Conservation (phyloP, 768 basidiomycete genomes). For the Tylopilus intermedius region DNA sequence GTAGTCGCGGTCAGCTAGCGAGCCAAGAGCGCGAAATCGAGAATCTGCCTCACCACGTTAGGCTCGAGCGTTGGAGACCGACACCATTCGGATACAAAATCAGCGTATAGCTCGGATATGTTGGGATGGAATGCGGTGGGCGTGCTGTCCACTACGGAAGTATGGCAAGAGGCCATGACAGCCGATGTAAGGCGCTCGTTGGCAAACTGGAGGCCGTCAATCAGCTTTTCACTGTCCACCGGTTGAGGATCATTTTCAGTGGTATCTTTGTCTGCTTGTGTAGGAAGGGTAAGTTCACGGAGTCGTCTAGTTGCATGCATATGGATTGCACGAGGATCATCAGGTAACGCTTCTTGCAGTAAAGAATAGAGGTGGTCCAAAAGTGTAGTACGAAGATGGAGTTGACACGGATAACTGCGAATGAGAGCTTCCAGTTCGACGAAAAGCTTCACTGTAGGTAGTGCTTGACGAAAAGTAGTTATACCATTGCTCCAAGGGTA, state of each 20-base stretch:
- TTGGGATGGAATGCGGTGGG: constrained; percentile 24
- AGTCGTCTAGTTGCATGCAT: constrained; percentile 37
- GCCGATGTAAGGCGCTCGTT: constrained; percentile 28
- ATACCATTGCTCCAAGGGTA: constrained; percentile 5
- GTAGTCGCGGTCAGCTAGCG: constrained; percentile 1
- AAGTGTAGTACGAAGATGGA: constrained; percentile 35
- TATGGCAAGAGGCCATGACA: constrained; percentile 25
- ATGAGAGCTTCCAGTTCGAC: constrained; percentile 39
- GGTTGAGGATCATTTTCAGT: constrained; percentile 5
- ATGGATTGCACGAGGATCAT: constrained; percentile 35
- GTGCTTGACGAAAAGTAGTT: constrained; percentile 27
- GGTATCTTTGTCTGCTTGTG: constrained; percentile 13
- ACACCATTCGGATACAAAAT: constrained; percentile 49
- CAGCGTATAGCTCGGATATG: constrained; percentile 35
- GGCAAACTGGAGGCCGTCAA: constrained; percentile 29
- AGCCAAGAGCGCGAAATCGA: not conserved
- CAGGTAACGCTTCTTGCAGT: constrained; percentile 34
- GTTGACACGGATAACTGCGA: constrained; percentile 39
- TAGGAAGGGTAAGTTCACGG: constrained; percentile 26
- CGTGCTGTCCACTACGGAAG: constrained; percentile 3
- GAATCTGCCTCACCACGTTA: constrained; percentile 27
- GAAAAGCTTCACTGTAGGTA: constrained; percentile 40
- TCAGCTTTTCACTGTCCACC: constrained; percentile 18
- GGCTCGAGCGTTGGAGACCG: constrained; percentile 25
- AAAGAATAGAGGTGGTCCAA: constrained; percentile 42